phyloP scores from a whole-genome alignment of 192 early-diverging fungal genomes.

The Kappamyces sp. region DNA sequence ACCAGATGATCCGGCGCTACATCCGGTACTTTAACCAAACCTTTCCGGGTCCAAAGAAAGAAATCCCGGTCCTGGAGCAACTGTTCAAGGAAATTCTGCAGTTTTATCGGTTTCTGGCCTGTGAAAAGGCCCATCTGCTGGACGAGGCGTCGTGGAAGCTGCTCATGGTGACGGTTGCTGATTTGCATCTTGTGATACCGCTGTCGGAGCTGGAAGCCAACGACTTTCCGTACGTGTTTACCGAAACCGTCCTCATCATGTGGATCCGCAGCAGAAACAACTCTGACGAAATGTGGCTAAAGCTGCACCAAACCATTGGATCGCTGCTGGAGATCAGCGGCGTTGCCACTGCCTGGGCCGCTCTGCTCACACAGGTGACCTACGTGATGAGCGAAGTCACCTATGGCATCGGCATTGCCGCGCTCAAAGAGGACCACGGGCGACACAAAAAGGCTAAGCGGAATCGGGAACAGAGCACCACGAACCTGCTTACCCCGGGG shows the following conservation, averaged over 20 bases:
- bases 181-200: conserved; percentile 55
- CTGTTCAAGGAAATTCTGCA: conserved; percentile 66
- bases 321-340: background rate
- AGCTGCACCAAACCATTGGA: conserved; percentile 40
- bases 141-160: conserved; percentile 40
- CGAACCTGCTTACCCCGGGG: conserved; percentile 9
- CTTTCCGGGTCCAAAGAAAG: background rate
- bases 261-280: conserved; percentile 56
- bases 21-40: conserved; percentile 46
- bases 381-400: background rate
- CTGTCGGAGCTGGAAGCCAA: conserved; percentile 31
- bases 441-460: background rate
- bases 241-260: conserved; percentile 65
- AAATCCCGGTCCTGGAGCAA: conserved; percentile 21
- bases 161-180: conserved; percentile 51
- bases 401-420: background rate
- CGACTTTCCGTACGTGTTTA: conserved; percentile 58
- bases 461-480: background rate
- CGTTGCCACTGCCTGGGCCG: background rate
- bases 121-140: conserved; percentile 24
- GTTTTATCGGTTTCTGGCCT: conserved; percentile 54
- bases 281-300: conserved; percentile 52
- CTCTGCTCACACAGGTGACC: background rate
- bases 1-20: conserved; percentile 63
- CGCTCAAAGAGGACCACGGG: background rate